These are phyloP conservation scores for Phalaenopsis equestris DNA, from an alignment of 106 monocot genomes.

Conservation along the genomic window DNA sequence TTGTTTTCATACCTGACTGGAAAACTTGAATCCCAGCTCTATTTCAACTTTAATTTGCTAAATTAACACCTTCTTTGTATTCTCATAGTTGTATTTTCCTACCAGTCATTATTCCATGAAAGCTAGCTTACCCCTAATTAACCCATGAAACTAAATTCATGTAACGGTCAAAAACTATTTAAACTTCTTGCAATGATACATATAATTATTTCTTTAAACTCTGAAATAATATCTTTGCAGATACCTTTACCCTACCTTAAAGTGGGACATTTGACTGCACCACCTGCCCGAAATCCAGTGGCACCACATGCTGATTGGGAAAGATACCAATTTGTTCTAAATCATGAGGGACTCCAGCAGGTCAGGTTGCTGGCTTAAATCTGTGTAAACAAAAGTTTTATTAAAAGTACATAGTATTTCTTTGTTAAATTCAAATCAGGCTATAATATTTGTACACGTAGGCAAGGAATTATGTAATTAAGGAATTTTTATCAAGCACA, in stretches of 20 bases:
- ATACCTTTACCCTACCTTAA: slow-evolving; percentile 91
- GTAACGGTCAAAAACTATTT: not conserved
- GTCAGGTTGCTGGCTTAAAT: slow-evolving; percentile 27
- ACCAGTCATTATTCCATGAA: not conserved
- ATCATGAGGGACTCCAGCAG: slow-evolving; percentile 88
- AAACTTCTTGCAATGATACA: not conserved
- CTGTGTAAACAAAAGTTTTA: not conserved
- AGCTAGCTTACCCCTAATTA: not conserved
- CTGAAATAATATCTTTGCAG: slow-evolving; percentile 30
- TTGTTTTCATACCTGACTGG: not conserved
- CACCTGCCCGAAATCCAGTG: slow-evolving; percentile 56
- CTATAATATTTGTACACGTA: not conserved
- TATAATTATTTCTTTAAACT: slow-evolving; percentile 8
- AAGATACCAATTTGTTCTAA: slow-evolving; percentile 77
- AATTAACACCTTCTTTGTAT: not conserved
- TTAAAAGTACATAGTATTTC: not conserved
- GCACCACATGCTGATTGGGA: slow-evolving; percentile 92
- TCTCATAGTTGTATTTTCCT: slow-evolving; percentile 1
- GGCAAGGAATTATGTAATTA: not conserved
- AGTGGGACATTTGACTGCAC: slow-evolving; percentile 71
- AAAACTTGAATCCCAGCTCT: not conserved
- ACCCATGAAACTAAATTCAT: not conserved
- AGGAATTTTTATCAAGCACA: too few relatives aligned
- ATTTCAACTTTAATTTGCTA: not conserved
- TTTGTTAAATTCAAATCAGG: not conserved